These are phyloP conservation scores for Dillenia turbinata DNA, from an alignment of 164 flowering plant species.

Conservation along the genomic window DNA sequence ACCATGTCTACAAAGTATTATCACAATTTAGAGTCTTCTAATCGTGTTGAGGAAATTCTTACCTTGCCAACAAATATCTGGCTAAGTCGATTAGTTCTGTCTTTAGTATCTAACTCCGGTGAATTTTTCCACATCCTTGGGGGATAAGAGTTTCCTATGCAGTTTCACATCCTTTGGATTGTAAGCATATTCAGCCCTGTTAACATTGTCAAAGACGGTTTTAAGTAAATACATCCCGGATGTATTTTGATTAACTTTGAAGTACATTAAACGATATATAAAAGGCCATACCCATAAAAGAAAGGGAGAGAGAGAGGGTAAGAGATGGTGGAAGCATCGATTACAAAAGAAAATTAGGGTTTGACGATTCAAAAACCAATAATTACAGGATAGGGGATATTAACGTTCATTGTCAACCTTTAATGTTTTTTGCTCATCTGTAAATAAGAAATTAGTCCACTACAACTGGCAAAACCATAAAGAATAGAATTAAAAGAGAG, in stretches of 20 bases:
- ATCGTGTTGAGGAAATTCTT: constrained; percentile 2
- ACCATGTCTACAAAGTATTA: background rate
- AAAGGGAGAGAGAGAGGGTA: too few species aligned
- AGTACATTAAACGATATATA: background rate
- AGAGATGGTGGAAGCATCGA: too few species aligned
- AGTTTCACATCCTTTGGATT: constrained; percentile 68
- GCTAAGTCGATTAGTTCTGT: constrained; percentile 53
- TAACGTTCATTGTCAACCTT: too few species aligned
- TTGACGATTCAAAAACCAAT: too few species aligned
- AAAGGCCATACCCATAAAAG: constrained; percentile 45
- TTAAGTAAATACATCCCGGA: background rate
- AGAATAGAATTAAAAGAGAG: too few species aligned
- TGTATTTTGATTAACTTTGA: background rate
- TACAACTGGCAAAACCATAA: too few species aligned
- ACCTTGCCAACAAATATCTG: constrained; percentile 44
- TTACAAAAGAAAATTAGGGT: too few species aligned
- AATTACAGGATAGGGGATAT: too few species aligned
- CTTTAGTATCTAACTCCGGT: constrained; percentile 58
- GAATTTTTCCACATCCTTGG: constrained; percentile 15
- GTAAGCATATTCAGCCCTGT: constrained; percentile 65
- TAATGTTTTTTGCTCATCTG: too few species aligned
- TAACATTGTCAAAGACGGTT: background rate
- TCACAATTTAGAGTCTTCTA: background rate
- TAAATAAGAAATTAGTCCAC: too few species aligned
- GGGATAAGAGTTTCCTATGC: constrained; percentile 23